These are phyloP conservation scores for Saturnispora silvae DNA, from an alignment of 805 yeast species.

Conservation along the genomic window DNA sequence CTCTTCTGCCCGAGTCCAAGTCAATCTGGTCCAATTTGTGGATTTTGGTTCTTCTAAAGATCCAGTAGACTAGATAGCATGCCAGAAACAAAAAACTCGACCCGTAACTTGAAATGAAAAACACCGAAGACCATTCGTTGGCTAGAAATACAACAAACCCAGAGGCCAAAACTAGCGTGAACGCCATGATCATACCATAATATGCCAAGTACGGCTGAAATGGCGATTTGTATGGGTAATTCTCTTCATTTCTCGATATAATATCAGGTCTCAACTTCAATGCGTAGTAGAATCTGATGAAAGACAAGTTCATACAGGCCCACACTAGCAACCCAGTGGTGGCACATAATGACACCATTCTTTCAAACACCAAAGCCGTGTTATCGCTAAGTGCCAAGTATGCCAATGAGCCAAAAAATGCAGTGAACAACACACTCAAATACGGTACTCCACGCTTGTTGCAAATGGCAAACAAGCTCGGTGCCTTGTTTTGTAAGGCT, in stretches of 20 bases:
- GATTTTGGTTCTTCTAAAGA: constrained; percentile 50
- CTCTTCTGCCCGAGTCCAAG: constrained; percentile 75
- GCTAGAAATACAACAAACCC: constrained; percentile 43
- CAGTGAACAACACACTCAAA: constrained; percentile 54
- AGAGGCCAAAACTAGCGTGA: constrained; percentile 32
- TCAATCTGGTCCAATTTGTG: constrained; percentile 67
- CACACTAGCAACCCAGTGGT: constrained; percentile 73
- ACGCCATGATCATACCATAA: constrained; percentile 35
- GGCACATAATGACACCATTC: constrained; percentile 56
- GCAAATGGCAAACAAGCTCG: constrained; percentile 49
- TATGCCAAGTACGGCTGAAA: constrained; percentile 46
- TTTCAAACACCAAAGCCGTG: constrained; percentile 55
- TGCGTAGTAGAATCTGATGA: constrained; percentile 44
- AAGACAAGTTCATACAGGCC: constrained; percentile 55
- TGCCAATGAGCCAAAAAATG: constrained; percentile 49
- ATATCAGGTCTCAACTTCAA: constrained; percentile 46
- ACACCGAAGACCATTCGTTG: constrained; percentile 38
- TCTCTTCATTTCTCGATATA: constrained; percentile 40
- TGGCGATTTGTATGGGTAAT: constrained; percentile 46
- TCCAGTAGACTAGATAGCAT: constrained; percentile 40
- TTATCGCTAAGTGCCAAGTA: constrained; percentile 46
- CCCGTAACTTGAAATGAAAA: constrained; percentile 46
- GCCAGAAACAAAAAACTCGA: constrained; percentile 34
- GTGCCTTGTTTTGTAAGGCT: constrained; percentile 49
- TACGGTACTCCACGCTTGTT: constrained; percentile 63